phyloP scores from a whole-genome alignment of 345 rosid species.

The Pelargonium nanum region DNA sequence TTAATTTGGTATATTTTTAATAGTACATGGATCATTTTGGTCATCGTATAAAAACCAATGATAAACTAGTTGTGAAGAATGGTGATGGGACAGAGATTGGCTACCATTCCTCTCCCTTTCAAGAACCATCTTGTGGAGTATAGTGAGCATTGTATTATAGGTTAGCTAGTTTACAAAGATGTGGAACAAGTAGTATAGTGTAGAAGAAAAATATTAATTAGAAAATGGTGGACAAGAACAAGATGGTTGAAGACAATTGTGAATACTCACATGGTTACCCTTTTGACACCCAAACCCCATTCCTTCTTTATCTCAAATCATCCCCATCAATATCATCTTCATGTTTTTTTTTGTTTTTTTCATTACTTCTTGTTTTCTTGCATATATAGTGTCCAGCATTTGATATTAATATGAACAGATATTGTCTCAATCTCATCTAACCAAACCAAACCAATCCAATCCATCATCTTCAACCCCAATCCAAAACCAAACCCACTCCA shows the following conservation, averaged over 20 bases:
- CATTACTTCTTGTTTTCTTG: background rate
- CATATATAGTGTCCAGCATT: background rate
- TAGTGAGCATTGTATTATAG: background rate
- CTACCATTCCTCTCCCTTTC: background rate
- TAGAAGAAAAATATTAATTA: no score
- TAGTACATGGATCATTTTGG: no score
- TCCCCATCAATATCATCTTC: background rate
- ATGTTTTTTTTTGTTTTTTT: no score
- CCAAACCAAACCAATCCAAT: background rate
- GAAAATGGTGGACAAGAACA: background rate
- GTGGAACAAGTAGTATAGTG: background rate
- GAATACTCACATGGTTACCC: background rate
- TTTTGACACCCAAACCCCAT: background rate
- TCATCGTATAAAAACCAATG: no score
- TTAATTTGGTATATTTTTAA: no score
- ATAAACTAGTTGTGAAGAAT: no score
- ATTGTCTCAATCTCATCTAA: background rate
- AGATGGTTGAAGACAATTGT: background rate
- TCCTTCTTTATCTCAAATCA: background rate
- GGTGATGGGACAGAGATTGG: background rate
- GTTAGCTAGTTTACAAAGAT: background rate
- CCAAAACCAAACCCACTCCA: conserved; percentile 16
- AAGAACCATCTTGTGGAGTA: background rate
- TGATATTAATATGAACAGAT: background rate
- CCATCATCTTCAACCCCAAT: conserved; percentile 11